phyloP scores from a whole-genome alignment of 257 asterid genomes.

The Nicotiana noctiflora region DNA sequence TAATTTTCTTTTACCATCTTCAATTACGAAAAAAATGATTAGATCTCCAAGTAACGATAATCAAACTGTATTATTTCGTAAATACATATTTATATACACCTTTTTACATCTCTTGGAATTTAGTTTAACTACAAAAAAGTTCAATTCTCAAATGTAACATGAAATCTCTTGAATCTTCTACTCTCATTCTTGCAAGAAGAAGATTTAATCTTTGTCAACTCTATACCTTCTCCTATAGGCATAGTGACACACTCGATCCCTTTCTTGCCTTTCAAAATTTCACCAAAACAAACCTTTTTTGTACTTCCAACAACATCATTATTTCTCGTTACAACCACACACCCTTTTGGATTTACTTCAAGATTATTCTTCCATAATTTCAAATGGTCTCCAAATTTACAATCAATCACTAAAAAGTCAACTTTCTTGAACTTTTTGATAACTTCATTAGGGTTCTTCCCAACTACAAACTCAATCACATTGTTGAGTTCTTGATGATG shows the following conservation, averaged over 20 bases:
- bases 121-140: not conserved
- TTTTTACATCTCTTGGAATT: not conserved
- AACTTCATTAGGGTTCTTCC: constrained; percentile 3
- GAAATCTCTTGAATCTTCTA: constrained; percentile 14
- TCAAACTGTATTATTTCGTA: not conserved
- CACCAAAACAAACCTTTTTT: not conserved
- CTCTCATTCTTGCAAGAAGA: not conserved
- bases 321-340: constrained; percentile 11
- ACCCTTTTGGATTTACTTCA: constrained; percentile 17
- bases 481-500: not conserved
- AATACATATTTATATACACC: not conserved
- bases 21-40: not conserved
- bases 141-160: constrained; percentile 16
- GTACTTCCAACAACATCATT: not conserved
- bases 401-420: constrained; percentile 13
- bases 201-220: constrained; percentile 8
- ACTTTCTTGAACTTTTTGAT: constrained; percentile 6
- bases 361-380: constrained; percentile 8
- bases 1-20: too few species aligned
- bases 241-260: constrained; percentile 6
- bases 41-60: not conserved
- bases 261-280: not conserved
- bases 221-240: constrained; percentile 18
- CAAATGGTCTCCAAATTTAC: not conserved
- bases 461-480: constrained; percentile 6